Evolutionary conservation across 2,329 filamentous ascomycete species (phyloP), one percentile per base, ranked within the genome.

Genomic region (Septoria linicola): DNA sequence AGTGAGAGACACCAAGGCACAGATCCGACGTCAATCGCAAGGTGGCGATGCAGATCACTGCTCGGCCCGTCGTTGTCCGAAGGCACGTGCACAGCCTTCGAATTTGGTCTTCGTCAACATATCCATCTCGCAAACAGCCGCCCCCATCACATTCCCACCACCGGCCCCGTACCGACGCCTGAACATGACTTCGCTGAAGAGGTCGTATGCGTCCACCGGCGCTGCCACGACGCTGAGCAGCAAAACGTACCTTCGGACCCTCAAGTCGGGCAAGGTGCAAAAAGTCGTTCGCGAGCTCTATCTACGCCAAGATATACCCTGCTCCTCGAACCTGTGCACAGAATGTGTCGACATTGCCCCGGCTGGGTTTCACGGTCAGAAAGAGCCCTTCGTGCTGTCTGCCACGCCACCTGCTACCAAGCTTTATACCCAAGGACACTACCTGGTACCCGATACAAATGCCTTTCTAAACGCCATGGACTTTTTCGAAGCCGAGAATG

Each of bases 221-320:
- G 77, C 85, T 40, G 95, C 87, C 67, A 67, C 66, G 4, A 68
- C 66, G 0, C 86, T 97, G 59, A 92, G 90, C 25, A 96, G 87
- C 80, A 99, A 97, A 75, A 84, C 95, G 64, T 99, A 95, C 68
- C 88, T 99, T 58, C 83, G 93, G 54, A 96, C 93, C 20, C 95
- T 92, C 41, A 91, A 89, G 72, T 93, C 84, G 71, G 93, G 93
- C 72, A 96, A 96, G 76, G 92, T 97, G 54, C 93, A 97, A 72
- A 99, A 99, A 79, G 95, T 99, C 66, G 93, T 99, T 60, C 84
- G 91, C 65, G 93, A 99, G 76, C 80, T 97, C 58, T 99, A 99
- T 72, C 79, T 99, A 55, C 84, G 93, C 70, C 88, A 92, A 73
- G 93, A 99, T 70, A 97, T 99, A 66, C 92, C 93, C 42, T 99